phyloP scores from a whole-genome alignment of 2,329 filamentous ascomycete species.

The Juglanconis sp. region DNA sequence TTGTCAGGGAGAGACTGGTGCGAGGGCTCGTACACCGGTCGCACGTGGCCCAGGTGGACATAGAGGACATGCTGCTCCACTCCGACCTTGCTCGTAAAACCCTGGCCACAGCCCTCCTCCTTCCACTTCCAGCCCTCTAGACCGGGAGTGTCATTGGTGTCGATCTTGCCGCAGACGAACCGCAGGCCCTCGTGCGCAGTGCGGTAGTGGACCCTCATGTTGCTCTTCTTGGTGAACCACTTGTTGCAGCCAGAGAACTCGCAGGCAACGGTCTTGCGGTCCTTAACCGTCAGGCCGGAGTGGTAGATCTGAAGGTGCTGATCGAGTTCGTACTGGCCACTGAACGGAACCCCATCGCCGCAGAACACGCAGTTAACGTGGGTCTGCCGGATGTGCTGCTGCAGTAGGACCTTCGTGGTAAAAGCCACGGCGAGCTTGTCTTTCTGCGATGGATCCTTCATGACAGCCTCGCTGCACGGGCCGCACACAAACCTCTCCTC shows the following conservation, averaged over 20 bases:
- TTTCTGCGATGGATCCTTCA: constrained; percentile 23
- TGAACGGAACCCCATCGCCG: constrained; percentile 54
- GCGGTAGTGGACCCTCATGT: constrained; percentile 75
- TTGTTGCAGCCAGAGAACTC: constrained; percentile 66
- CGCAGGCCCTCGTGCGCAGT: constrained; percentile 72
- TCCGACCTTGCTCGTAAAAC: constrained; percentile 72
- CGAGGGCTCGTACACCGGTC: constrained; percentile 31
- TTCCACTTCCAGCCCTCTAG: constrained; percentile 61
- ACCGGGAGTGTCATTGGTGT: constrained; percentile 54
- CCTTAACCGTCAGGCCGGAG: constrained; percentile 57
- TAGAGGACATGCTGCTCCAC: constrained; percentile 83
- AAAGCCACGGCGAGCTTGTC: constrained; percentile 52
- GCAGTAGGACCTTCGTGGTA: constrained; percentile 66
- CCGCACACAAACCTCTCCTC: constrained; percentile 72
- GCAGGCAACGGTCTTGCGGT: constrained; percentile 66
- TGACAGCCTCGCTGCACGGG: constrained; percentile 53
- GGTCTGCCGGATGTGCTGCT: constrained; percentile 67
- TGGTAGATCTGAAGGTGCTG: constrained; percentile 78
- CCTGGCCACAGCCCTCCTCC: constrained; percentile 67
- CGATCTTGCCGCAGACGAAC: constrained; percentile 74
- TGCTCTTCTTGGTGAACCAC: constrained; percentile 79
- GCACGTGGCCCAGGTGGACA: constrained; percentile 65
- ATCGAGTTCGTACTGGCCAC: constrained; percentile 64
- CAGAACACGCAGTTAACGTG: constrained; percentile 79
- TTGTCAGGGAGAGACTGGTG: background rate